Evolutionary conservation across 2,329 filamentous ascomycete genomes (phyloP).

Genomic region (Cladobotryum mycophilum): DNA sequence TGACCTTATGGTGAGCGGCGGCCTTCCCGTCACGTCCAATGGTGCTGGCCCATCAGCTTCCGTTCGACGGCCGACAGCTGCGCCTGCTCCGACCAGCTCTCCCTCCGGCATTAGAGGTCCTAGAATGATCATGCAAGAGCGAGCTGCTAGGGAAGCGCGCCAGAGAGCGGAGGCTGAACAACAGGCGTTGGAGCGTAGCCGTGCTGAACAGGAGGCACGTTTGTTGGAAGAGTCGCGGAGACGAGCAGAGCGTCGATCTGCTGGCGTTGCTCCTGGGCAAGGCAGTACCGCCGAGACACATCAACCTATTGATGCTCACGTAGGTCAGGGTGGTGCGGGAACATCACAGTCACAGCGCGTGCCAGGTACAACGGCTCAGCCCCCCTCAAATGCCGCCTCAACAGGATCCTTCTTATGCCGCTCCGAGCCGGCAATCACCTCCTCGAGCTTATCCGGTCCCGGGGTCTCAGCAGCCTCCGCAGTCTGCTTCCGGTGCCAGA

Average conservation of each 20-base stretch:
- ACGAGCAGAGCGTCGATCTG: slow-evolving; percentile 55
- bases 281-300: slow-evolving; percentile 24
- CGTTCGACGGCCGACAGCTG: slow-evolving; percentile 39
- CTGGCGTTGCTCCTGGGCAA: slow-evolving; percentile 37
- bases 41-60: slow-evolving; percentile 49
- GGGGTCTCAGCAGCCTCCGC: slow-evolving; percentile 16
- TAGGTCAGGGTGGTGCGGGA: slow-evolving; percentile 22
- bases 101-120: slow-evolving; percentile 71
- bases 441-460: slow-evolving; percentile 9
- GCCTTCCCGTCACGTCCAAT: slow-evolving; percentile 47
- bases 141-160: slow-evolving; percentile 68
- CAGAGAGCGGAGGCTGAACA: slow-evolving; percentile 62
- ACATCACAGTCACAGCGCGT: slow-evolving; percentile 15
- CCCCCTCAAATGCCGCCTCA: slow-evolving; percentile 16
- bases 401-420: slow-evolving; percentile 11
- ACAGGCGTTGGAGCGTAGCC: slow-evolving; percentile 44
- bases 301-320: slow-evolving; percentile 28
- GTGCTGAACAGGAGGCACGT: slow-evolving; percentile 51
- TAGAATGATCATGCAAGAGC: slow-evolving; percentile 85
- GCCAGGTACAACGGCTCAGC: slow-evolving; percentile 7
- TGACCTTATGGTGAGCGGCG: slow-evolving; percentile 60
- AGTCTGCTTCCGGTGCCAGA: slow-evolving; percentile 13
- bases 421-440: slow-evolving; percentile 7
- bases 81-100: slow-evolving; percentile 47
- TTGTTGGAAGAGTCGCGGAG: slow-evolving; percentile 50